Percentiles rank a stretch among this genome's conserved stretches.
Evolutionary conservation across 2,329 filamentous ascomycete species (phyloP).

Genomic region (Cladosporium sp.): DNA sequence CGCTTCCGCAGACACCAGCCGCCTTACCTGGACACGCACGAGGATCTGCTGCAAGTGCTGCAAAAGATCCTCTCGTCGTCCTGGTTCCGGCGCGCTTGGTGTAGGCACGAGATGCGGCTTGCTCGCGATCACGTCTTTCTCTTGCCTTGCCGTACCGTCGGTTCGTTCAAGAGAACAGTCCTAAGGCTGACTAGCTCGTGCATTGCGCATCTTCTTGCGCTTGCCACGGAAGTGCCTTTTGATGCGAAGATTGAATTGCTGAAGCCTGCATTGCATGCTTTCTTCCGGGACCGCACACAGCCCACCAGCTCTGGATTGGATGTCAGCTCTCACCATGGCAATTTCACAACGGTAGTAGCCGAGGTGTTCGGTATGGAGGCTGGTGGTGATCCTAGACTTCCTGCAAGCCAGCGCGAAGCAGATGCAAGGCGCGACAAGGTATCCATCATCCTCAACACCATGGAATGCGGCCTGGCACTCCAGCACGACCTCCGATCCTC

Average conservation of each 20-base stretch:
- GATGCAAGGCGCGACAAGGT: slow-evolving; percentile 40
- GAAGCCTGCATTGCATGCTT: slow-evolving; percentile 29
- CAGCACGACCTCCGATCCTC: slow-evolving; percentile 24
- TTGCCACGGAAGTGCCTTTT: slow-evolving; percentile 30
- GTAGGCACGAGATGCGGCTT: slow-evolving; percentile 39
- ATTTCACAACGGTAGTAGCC: slow-evolving; percentile 31
- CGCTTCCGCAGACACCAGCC: slow-evolving; percentile 28
- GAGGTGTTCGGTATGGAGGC: slow-evolving; percentile 37
- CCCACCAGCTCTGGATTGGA: slow-evolving; percentile 18
- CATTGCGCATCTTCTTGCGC: slow-evolving; percentile 35
- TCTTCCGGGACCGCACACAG: slow-evolving; percentile 30
- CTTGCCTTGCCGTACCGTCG: slow-evolving; percentile 29
- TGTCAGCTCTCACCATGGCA: slow-evolving; percentile 26
- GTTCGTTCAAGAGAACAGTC: slow-evolving; percentile 18
- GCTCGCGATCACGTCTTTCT: slow-evolving; percentile 37
- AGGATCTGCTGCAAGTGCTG: slow-evolving; percentile 28
- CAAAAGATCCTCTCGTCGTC: slow-evolving; percentile 35
- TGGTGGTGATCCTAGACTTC: slow-evolving; percentile 37
- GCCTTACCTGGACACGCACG: slow-evolving; percentile 27
- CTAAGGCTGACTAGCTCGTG: slow-evolving; percentile 37
- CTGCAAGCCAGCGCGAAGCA: slow-evolving; percentile 33
- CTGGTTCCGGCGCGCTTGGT: slow-evolving; percentile 42
- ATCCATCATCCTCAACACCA: slow-evolving; percentile 36
- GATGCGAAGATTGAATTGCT: slow-evolving; percentile 26
- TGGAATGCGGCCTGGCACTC: slow-evolving; percentile 34